Percentiles rank a stretch among this genome's conserved stretches.
These are phyloP conservation scores for Axilococcus clingmanii DNA, from an alignment of 139 green algal genomes.

Conservation along the genomic window DNA sequence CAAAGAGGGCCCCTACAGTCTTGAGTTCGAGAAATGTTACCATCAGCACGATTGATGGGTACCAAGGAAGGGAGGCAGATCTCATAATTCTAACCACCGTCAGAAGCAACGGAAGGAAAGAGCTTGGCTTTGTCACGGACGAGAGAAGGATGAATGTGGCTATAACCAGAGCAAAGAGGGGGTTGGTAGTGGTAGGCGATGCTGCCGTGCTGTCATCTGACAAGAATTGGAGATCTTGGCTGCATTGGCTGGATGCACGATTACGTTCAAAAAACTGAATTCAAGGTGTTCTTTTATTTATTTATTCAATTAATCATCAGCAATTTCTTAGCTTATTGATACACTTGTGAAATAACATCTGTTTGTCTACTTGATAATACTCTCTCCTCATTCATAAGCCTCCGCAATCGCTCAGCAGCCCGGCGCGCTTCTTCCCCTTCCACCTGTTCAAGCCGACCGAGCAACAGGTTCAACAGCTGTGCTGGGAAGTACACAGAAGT, in stretches of 20 bases:
- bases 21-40: slow-evolving; percentile 2
- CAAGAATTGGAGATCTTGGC: slow-evolving; percentile 31
- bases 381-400: too few relatives aligned
- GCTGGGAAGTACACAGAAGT: slow-evolving; percentile 17
- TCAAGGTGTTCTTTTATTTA: too few relatives aligned
- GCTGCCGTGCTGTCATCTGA: slow-evolving; percentile 26
- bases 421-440: too few relatives aligned
- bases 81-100: slow-evolving; percentile 82
- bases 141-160: slow-evolving; percentile 82
- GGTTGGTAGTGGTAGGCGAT: slow-evolving; percentile 61
- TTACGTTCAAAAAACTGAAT: too few relatives aligned
- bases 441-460: too few relatives aligned
- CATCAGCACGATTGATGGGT: slow-evolving; percentile 34
- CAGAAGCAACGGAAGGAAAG: slow-evolving; percentile 51
- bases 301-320: too few relatives aligned
- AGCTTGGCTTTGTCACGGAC: slow-evolving; percentile 80
- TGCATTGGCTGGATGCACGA: slow-evolving; percentile 29
- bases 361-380: too few relatives aligned
- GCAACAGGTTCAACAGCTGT: slow-evolving; percentile 9
- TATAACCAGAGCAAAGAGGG: slow-evolving; percentile 67
- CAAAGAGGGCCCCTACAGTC: background rate
- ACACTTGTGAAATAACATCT: too few relatives aligned
- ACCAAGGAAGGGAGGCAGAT: slow-evolving; percentile 88
- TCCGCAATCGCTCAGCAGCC: too few relatives aligned
- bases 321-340: too few relatives aligned